Evolutionary conservation across 2,329 filamentous ascomycete species (phyloP).

Genomic region (Colletotrichum liaoningense): DNA sequence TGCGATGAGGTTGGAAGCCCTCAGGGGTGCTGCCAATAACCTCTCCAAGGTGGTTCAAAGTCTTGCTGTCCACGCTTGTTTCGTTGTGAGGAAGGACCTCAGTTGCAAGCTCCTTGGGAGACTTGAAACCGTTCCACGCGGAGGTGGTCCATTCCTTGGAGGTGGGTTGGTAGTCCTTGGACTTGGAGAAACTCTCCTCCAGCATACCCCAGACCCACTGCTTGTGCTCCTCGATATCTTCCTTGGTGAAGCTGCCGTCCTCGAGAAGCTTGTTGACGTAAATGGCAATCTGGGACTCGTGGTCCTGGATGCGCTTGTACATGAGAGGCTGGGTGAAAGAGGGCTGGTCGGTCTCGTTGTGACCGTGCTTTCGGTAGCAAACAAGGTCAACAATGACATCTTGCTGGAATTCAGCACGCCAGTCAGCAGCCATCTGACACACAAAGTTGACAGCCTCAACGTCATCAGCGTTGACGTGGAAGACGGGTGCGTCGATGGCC

Average conservation of each 20-base stretch:
- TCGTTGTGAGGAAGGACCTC: conserved; percentile 93
- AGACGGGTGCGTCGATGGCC: conserved; percentile 96
- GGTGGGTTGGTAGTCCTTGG: conserved; percentile 96
- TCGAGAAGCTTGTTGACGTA: conserved; percentile 92
- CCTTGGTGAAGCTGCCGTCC: conserved; percentile 95
- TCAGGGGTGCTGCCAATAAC: conserved; percentile 84
- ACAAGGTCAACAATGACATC: conserved; percentile 98
- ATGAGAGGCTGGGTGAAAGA: conserved; percentile 99
- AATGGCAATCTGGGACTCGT: conserved; percentile 87
- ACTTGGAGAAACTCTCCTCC: conserved; percentile 96
- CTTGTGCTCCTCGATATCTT: conserved; percentile 98
- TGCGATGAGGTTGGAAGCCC: conserved; percentile 89
- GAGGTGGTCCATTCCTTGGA: conserved; percentile 99
- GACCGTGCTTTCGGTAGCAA: conserved; percentile 98
- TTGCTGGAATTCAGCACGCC: conserved; percentile 98
- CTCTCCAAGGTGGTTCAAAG: conserved; percentile 83
- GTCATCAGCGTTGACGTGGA: conserved; percentile 99
- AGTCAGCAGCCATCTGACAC: conserved; percentile 96
- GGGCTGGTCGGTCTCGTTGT: conserved; percentile 99
- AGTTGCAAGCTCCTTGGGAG: conserved; percentile 94
- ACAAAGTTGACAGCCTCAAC: conserved; percentile 99
- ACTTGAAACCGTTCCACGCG: conserved; percentile 99
- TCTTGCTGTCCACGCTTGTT: conserved; percentile 80
- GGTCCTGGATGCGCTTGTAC: conserved; percentile 96
- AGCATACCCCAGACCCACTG: conserved; percentile 99